Percentiles rank a stretch among this genome's conserved stretches.
Evolutionary conservation across 2,329 filamentous ascomycete genomes (phyloP).

Genomic region (Aureobasidium sp.): DNA sequence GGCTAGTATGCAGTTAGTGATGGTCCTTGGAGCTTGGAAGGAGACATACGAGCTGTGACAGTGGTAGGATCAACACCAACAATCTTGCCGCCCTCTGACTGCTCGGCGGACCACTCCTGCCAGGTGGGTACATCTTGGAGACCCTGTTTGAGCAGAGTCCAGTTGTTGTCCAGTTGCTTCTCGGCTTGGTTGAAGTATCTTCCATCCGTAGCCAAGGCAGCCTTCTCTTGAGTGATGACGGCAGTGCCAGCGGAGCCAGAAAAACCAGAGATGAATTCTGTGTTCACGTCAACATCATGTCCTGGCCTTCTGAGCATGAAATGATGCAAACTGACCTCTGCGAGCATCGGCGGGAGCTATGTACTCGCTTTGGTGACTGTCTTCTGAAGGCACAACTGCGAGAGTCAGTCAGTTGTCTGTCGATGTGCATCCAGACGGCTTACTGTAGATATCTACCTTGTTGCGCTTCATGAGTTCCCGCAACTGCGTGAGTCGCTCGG

Average conservation of each 20-base stretch:
- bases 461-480: slow-evolving; percentile 79
- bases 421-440: slow-evolving; percentile 12
- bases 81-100: slow-evolving; percentile 75
- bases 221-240: slow-evolving; percentile 76
- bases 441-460: slow-evolving; percentile 89
- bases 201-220: slow-evolving; percentile 86
- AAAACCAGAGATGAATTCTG: slow-evolving; percentile 84
- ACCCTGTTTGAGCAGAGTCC: slow-evolving; percentile 85
- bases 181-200: slow-evolving; percentile 96
- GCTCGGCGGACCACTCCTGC: slow-evolving; percentile 89
- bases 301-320: background rate
- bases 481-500: slow-evolving; percentile 64
- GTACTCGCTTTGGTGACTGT: slow-evolving; percentile 96
- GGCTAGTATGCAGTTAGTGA: slow-evolving; percentile 23
- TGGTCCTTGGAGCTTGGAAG: slow-evolving; percentile 30
- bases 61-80: slow-evolving; percentile 89
- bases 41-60: slow-evolving; percentile 55
- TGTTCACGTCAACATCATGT: background rate
- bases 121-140: slow-evolving; percentile 91
- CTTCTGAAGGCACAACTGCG: slow-evolving; percentile 88
- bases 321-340: slow-evolving; percentile 45
- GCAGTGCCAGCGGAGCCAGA: slow-evolving; percentile 91
- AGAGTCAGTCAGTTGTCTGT: slow-evolving; percentile 30
- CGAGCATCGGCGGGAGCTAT: slow-evolving; percentile 92
- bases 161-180: slow-evolving; percentile 85